These are phyloP conservation scores for Albugo candida DNA, from an alignment of 352 stramenopile genomes.

Conservation along the genomic window DNA sequence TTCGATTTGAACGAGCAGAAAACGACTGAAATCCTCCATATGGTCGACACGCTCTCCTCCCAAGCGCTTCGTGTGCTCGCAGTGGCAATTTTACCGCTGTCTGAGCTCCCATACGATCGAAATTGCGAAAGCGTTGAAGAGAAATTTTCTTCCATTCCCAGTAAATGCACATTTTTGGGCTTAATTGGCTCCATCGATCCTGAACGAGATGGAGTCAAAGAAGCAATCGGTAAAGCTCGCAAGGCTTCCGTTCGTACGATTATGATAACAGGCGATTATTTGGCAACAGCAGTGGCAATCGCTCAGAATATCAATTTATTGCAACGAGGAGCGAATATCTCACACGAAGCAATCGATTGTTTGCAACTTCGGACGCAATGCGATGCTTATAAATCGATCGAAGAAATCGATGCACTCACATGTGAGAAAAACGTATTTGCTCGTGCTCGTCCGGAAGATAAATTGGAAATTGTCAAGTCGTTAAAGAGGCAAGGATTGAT, in stretches of 20 bases:
- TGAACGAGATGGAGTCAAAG: constrained; percentile 32
- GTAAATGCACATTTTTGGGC: constrained; percentile 80
- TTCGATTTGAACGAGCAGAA: constrained; percentile 18
- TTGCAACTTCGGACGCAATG: constrained; percentile 27
- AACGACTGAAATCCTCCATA: constrained; percentile 26
- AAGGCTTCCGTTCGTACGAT: constrained; percentile 43
- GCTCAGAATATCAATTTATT: constrained; percentile 85
- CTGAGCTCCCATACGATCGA: constrained; percentile 18
- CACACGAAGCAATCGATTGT: constrained; percentile 50
- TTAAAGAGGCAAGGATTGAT: constrained; percentile 78
- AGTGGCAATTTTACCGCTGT: constrained; percentile 64
- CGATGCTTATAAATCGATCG: constrained; percentile 32
- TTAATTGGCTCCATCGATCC: constrained; percentile 85
- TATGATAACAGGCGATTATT: constrained; percentile 92
- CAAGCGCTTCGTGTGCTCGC: constrained; percentile 77
- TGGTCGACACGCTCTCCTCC: constrained; percentile 44
- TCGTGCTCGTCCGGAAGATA: constrained; percentile 87
- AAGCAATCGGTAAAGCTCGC: constrained; percentile 27
- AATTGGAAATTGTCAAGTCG: constrained; percentile 91
- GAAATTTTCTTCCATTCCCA: constrained; percentile 38
- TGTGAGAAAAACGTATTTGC: constrained; percentile 83
- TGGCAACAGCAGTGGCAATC: constrained; percentile 89
- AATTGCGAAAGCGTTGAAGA: constrained; percentile 39
- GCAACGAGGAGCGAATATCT: constrained; percentile 31
- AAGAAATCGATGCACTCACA: constrained; percentile 80